Conservation (phyloP, 108 stramenopile genomes). For the Pseudonitzschia pungens region DNA sequence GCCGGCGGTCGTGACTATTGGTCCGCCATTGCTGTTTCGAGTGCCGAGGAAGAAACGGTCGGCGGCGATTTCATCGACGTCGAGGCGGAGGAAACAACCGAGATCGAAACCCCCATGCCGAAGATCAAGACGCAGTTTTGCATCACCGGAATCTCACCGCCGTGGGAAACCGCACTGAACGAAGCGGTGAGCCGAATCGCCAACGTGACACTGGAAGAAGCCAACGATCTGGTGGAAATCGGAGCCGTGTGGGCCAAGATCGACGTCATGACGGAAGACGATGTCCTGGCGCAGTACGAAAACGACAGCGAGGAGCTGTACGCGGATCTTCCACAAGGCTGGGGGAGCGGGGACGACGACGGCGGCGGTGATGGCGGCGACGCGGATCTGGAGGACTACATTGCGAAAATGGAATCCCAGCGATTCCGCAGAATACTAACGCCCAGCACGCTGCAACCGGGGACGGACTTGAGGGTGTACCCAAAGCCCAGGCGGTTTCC, state of each 20-base stretch:
- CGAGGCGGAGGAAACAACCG: conserved; percentile 15
- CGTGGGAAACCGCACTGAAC: conserved; percentile 60
- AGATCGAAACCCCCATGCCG: conserved; percentile 15
- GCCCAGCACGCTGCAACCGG: conserved; percentile 61
- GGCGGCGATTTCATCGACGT: conserved; percentile 7
- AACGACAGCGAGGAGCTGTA: conserved; percentile 35
- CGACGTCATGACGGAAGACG: conserved; percentile 73
- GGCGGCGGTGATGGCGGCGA: conserved; percentile 34
- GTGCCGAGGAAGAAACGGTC: background rate
- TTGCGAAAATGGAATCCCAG: conserved; percentile 61
- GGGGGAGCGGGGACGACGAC: conserved; percentile 42
- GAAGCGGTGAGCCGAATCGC: conserved; percentile 65
- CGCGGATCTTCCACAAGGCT: conserved; percentile 57
- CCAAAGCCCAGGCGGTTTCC: conserved; percentile 81
- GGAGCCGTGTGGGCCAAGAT: conserved; percentile 88
- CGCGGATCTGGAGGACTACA: conserved; percentile 60
- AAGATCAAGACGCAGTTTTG: conserved; percentile 39
- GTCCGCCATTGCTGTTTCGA: background rate
- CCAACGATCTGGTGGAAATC: conserved; percentile 70
- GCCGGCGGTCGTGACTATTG: background rate
- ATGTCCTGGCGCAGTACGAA: conserved; percentile 68
- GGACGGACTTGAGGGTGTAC: conserved; percentile 82
- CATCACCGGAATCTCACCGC: conserved; percentile 75
- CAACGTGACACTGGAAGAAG: conserved; percentile 59
- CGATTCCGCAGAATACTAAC: conserved; percentile 75